phyloP scores from a whole-genome alignment of 2,329 filamentous ascomycete species.

The Cercospora sojina region DNA sequence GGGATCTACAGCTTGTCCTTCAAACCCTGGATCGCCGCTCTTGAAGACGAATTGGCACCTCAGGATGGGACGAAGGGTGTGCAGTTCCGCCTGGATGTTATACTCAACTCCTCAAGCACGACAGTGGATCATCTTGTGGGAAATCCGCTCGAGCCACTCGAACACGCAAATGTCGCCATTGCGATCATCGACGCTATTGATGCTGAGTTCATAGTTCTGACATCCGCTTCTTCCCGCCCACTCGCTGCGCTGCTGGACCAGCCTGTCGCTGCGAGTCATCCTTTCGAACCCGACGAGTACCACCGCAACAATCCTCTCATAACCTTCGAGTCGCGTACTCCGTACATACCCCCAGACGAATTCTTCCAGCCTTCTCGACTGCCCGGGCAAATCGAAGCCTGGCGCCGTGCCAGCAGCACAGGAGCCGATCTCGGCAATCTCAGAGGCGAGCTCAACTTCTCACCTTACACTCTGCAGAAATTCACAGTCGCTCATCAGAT shows the following conservation, averaged over 20 bases:
- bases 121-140: conserved; percentile 46
- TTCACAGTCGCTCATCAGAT: conserved; percentile 72
- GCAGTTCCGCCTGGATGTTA: conserved; percentile 56
- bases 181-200: conserved; percentile 55
- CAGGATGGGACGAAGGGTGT: conserved; percentile 48
- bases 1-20: conserved; percentile 58
- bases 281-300: conserved; percentile 28
- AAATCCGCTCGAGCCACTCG: conserved; percentile 32
- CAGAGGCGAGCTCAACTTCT: conserved; percentile 67
- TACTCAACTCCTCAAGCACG: conserved; percentile 54
- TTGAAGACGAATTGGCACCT: conserved; percentile 55
- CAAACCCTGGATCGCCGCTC: conserved; percentile 55
- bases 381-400: conserved; percentile 45
- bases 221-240: conserved; percentile 38
- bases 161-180: conserved; percentile 45
- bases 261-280: conserved; percentile 61
- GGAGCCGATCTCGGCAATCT: conserved; percentile 53
- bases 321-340: conserved; percentile 61
- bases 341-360: conserved; percentile 50
- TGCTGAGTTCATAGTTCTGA: conserved; percentile 59
- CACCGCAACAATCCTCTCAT: conserved; percentile 31
- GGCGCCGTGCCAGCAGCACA: conserved; percentile 23
- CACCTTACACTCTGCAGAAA: conserved; percentile 67
- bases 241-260: conserved; percentile 51
- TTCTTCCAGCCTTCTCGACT: conserved; percentile 60